Conservation (phyloP, 352 stramenopile species). For the Aphanomyces stellatus region DNA sequence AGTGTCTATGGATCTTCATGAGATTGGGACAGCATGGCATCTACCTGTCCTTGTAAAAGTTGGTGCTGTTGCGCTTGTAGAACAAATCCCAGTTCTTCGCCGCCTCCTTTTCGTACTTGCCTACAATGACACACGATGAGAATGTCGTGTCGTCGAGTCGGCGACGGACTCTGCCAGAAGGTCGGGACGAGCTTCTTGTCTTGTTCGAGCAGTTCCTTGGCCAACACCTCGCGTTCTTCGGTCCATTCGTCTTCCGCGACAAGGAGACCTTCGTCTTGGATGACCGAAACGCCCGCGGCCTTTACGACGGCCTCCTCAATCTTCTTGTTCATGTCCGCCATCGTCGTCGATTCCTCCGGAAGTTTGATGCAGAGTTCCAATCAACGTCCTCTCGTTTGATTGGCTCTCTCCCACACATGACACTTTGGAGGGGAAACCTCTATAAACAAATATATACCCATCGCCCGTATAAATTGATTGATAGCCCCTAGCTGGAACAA, state of each 20-base stretch:
- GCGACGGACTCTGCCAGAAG: slow-evolving; percentile 64
- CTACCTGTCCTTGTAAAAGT: slow-evolving; percentile 92
- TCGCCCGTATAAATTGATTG: no score
- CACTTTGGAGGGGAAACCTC: no score
- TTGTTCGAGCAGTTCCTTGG: slow-evolving; percentile 50
- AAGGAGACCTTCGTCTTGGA: slow-evolving; percentile 49
- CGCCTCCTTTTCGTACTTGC: slow-evolving; percentile 77
- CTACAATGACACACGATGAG: no score
- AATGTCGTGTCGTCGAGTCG: slow-evolving; percentile 6
- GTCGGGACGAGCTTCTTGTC: slow-evolving; percentile 69
- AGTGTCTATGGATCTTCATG: slow-evolving; percentile 47
- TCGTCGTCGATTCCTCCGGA: neutral
- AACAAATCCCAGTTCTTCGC: slow-evolving; percentile 91
- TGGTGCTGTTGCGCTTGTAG: slow-evolving; percentile 89
- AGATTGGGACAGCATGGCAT: neutral
- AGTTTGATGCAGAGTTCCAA: neutral
- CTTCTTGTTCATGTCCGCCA: slow-evolving; percentile 42
- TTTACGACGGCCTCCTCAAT: slow-evolving; percentile 63
- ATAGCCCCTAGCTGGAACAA: no score
- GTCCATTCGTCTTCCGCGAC: slow-evolving; percentile 81
- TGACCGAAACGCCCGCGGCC: slow-evolving; percentile 54
- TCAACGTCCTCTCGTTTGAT: neutral
- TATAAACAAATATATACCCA: no score
- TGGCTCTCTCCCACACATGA: slow-evolving; percentile 8
- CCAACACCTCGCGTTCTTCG: slow-evolving; percentile 61